Conservation (phyloP, 345 rosid genomes). For the Nasturtium officinale region DNA sequence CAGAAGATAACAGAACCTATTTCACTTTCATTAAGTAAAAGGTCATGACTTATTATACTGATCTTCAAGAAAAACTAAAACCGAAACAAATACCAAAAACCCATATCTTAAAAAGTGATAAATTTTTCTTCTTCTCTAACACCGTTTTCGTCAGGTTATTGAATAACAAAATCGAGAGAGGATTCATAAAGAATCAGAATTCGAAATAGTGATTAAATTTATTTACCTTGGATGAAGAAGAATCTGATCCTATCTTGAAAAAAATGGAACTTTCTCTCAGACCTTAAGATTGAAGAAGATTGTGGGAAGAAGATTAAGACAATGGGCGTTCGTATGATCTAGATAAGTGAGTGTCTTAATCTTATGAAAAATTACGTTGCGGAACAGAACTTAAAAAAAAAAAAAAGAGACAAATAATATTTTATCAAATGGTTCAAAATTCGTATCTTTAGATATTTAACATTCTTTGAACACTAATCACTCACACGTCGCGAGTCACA, state of each 20-base stretch:
- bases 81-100: not conserved
- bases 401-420: not conserved
- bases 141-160: not conserved
- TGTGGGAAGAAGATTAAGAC: slow-evolving; percentile 28
- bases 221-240: not conserved
- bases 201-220: slow-evolving; percentile 6
- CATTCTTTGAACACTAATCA: slow-evolving; percentile 1
- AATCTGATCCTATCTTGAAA: slow-evolving; percentile 22
- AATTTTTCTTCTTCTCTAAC: not conserved
- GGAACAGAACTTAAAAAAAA: not conserved
- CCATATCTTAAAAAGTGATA: not conserved
- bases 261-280: not conserved
- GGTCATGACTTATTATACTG: not conserved
- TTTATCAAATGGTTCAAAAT: slow-evolving; percentile 24
- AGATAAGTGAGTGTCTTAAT: not conserved
- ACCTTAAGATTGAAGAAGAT: slow-evolving; percentile 15
- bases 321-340: not conserved
- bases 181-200: not conserved
- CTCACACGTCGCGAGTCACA: not conserved
- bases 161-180: not conserved
- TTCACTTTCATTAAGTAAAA: not conserved
- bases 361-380: slow-evolving; percentile 8
- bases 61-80: not conserved
- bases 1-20: not conserved
- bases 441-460: slow-evolving; percentile 20